Evolutionary conservation across 139 green algal species (phyloP).

Genomic region (Volvox reticuliferus): DNA sequence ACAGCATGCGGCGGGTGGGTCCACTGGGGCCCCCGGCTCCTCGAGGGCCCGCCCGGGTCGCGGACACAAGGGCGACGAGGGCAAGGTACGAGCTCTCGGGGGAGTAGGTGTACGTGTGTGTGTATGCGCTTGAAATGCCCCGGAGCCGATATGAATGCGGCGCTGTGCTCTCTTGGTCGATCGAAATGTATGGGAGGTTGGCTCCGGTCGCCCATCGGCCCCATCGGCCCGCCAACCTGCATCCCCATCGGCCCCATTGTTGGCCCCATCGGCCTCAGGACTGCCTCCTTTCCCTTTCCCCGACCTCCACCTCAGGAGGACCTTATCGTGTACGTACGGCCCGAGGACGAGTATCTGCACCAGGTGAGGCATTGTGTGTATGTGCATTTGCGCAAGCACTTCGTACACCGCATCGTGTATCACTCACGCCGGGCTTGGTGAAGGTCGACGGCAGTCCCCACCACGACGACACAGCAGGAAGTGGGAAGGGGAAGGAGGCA

Average conservation of each 20-base stretch:
- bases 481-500: no score
- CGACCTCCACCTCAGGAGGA: not conserved
- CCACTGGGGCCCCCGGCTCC: not conserved
- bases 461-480: no score
- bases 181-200: not conserved
- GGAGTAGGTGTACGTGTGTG: not conserved
- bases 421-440: no score
- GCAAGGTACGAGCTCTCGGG: not conserved
- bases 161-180: no score
- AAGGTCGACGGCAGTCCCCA: no score
- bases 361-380: conserved; percentile 39
- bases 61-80: not conserved
- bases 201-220: not conserved
- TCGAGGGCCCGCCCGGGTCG: no score
- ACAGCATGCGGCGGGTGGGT: not conserved
- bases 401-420: no score
- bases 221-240: no score
- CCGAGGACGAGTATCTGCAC: conserved; percentile 93
- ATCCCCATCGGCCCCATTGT: no score
- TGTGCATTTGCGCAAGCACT: no score
- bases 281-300: no score
- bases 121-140: not conserved
- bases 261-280: no score
- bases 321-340: conserved; percentile 81
- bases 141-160: not conserved